Percentiles rank a stretch among this genome's conserved stretches.
phyloP scores from a whole-genome alignment of 352 stramenopile species.

The Globisporangium paroecandrum region DNA sequence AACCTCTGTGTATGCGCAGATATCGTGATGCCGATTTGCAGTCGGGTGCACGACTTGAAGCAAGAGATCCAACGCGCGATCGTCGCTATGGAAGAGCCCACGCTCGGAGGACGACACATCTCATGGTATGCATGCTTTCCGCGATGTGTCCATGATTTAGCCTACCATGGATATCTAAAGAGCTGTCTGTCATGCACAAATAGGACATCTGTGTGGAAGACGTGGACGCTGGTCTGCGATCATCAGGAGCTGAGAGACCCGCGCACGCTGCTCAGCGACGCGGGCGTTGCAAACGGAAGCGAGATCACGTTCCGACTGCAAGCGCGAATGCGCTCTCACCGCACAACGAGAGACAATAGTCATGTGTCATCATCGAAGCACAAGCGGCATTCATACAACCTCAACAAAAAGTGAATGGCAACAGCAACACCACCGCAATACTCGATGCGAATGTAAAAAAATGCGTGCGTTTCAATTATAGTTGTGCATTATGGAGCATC shows the following conservation, averaged over 20 bases:
- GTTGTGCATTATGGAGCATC: neutral
- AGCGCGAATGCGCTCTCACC: conserved; percentile 2
- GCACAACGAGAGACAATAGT: neutral
- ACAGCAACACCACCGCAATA: neutral
- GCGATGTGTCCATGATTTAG: neutral
- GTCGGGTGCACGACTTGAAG: conserved; percentile 15
- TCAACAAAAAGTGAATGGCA: neutral
- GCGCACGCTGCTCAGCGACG: conserved; percentile 8
- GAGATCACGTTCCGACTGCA: conserved; percentile 18
- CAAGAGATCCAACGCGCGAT: conserved; percentile 12
- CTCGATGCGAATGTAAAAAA: neutral
- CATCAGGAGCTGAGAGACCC: conserved; percentile 15
- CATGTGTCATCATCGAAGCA: neutral
- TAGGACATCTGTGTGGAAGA: conserved; percentile 24
- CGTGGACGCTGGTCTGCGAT: conserved; percentile 17
- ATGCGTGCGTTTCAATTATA: neutral
- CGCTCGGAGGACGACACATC: conserved; percentile 9
- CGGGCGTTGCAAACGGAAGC: conserved; percentile 16
- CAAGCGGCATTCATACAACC: neutral
- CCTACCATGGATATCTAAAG: neutral
- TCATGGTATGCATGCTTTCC: conserved; percentile 14
- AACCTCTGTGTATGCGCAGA: conserved; percentile 1
- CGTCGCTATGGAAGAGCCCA: neutral
- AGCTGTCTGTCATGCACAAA: neutral
- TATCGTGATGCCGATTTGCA: conserved; percentile 11